phyloP scores from a whole-genome alignment of 208 protist species.

The Tetramitus jugosus region DNA sequence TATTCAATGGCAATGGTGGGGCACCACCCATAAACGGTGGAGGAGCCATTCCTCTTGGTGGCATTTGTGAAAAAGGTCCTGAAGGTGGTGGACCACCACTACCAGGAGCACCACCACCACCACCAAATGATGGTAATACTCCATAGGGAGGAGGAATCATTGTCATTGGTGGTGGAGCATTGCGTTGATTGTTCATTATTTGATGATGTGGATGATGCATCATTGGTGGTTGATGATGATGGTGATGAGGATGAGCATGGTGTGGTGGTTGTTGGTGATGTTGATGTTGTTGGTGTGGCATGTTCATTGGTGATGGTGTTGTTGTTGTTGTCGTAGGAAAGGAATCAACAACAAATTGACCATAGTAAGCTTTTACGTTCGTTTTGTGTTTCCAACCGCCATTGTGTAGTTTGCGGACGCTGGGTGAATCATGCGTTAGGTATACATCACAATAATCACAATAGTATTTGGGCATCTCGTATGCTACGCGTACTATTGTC shows the following conservation, averaged over 20 bases:
- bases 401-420: slow-evolving; percentile 51
- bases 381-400: slow-evolving; percentile 49
- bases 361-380: slow-evolving; percentile 47
- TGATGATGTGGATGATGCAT: not conserved
- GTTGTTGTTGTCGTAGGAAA: not conserved
- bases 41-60: no score
- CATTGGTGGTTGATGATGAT: not conserved
- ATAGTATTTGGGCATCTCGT: slow-evolving; percentile 18
- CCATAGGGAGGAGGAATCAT: not conserved
- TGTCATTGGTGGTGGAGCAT: not conserved
- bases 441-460: slow-evolving; percentile 53
- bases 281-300: no score
- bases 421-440: slow-evolving; percentile 50
- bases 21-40: no score
- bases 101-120: no score
- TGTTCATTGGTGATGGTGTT: not conserved
- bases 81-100: no score
- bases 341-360: no score
- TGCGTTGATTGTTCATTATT: not conserved
- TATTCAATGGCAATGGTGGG: no score
- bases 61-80: no score
- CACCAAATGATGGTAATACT: not conserved
- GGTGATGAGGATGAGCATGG: not conserved
- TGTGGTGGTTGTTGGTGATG: no score
- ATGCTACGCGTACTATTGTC: no score